A percentile compares a stretch with the other conserved stretches of the same genome.
phyloP scores from a whole-genome alignment of 2,329 filamentous ascomycete species.

The Colletotrichum sp. region DNA sequence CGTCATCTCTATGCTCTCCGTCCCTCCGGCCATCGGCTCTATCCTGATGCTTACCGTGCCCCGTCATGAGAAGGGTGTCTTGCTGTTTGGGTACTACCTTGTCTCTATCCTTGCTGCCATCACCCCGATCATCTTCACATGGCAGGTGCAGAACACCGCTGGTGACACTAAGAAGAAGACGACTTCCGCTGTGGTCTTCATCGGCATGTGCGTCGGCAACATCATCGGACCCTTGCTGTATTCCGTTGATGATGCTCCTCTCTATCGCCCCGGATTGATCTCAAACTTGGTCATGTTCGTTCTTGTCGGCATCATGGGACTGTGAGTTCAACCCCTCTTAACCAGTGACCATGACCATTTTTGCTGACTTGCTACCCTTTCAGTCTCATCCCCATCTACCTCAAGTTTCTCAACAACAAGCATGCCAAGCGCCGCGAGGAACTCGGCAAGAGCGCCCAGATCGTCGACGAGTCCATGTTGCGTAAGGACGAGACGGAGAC shows the following conservation, averaged over 20 bases:
- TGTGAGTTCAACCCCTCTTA: neutral
- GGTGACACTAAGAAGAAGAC: conserved; percentile 75
- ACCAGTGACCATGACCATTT: rapidly evolving
- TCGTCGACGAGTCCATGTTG: conserved; percentile 17
- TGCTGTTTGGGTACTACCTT: conserved; percentile 57
- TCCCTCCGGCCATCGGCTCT: conserved; percentile 44
- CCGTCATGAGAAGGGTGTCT: conserved; percentile 48
- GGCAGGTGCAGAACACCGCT: conserved; percentile 67
- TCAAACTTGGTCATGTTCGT: conserved; percentile 68
- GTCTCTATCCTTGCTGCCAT: conserved; percentile 30
- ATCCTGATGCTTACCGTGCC: conserved; percentile 54
- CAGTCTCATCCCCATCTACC: conserved; percentile 43
- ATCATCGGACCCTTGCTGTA: conserved; percentile 71
- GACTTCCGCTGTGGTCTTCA: conserved; percentile 67
- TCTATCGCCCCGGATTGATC: conserved; percentile 61
- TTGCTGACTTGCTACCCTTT: neutral
- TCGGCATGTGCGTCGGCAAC: conserved; percentile 70
- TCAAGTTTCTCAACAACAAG: conserved; percentile 57
- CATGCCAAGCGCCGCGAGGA: conserved; percentile 59
- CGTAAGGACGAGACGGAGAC: conserved; percentile 11
- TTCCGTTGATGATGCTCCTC: conserved; percentile 61
- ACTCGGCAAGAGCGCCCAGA: conserved; percentile 54
- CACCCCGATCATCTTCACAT: conserved; percentile 65
- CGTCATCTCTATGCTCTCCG: conserved; percentile 42
- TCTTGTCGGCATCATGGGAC: conserved; percentile 55